These are phyloP conservation scores for Coemansia sp. DNA, from an alignment of 192 early-diverging fungal genomes.

Conservation along the genomic window DNA sequence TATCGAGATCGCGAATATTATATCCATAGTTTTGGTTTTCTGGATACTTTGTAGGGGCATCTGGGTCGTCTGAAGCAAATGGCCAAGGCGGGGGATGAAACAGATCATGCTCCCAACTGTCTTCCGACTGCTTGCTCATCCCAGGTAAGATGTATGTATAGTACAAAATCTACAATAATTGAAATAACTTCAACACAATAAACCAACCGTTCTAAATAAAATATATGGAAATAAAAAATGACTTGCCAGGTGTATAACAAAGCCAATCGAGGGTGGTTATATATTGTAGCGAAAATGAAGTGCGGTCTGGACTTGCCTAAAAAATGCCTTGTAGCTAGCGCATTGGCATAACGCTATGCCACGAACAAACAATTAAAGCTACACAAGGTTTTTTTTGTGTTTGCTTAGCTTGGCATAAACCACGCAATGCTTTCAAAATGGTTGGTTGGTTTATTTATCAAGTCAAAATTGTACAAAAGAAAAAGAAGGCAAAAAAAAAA, in stretches of 20 bases:
- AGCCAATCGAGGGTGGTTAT: no score
- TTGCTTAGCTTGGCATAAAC: no score
- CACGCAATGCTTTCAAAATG: not conserved
- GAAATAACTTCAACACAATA: no score
- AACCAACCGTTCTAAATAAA: no score
- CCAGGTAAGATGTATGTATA: no score
- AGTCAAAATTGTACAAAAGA: not conserved
- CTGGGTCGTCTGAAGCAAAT: conserved; percentile 23
- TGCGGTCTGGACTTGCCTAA: not conserved
- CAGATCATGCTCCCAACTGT: conserved; percentile 24
- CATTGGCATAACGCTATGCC: not conserved
- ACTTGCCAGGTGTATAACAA: no score
- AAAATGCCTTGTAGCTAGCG: not conserved
- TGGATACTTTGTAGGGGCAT: conserved; percentile 20
- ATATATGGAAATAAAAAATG: no score
- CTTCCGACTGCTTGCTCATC: not conserved
- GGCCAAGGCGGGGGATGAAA: conserved; percentile 38
- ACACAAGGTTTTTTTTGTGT: no score
- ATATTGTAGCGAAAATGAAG: not conserved
- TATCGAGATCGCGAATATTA: conserved; percentile 26
- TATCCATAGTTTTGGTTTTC: conserved; percentile 28
- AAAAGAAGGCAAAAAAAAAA: conserved; percentile 4
- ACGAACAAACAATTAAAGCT: no score
- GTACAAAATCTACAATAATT: no score
- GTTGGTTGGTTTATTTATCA: conserved; percentile 5